These are phyloP conservation scores for Amanita jacksonii DNA, from an alignment of 768 basidiomycete species.

Conservation along the genomic window DNA sequence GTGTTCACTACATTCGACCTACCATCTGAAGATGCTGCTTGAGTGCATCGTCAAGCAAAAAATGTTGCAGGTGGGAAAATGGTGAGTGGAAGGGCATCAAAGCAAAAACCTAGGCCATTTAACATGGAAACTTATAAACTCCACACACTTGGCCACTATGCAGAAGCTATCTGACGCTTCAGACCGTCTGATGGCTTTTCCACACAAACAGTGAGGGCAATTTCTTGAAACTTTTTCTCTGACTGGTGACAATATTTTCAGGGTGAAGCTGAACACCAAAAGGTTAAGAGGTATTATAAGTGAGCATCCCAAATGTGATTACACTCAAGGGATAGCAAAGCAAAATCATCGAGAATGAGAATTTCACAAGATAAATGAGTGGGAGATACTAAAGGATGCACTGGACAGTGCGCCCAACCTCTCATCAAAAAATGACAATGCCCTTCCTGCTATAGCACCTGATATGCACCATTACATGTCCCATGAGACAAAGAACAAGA, in stretches of 20 bases:
- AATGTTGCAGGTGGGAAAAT: neutral
- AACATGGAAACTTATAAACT: constrained; percentile 21
- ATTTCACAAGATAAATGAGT: neutral
- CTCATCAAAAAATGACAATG: neutral
- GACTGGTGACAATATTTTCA: constrained; percentile 10
- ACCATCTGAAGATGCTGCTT: constrained; percentile 16
- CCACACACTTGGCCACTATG: constrained; percentile 21
- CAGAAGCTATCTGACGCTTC: constrained; percentile 11
- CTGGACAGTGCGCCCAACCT: neutral
- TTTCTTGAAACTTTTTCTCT: neutral
- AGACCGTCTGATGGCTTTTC: constrained; percentile 25
- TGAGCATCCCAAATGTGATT: constrained; percentile 21
- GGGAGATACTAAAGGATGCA: neutral
- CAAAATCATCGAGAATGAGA: constrained; percentile 4
- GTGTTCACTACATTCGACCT: constrained; percentile 16
- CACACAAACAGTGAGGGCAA: constrained; percentile 18
- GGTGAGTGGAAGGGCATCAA: constrained; percentile 7
- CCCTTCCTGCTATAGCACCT: neutral
- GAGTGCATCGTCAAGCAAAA: constrained; percentile 12
- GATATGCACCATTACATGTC: constrained; percentile 17
- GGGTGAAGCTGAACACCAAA: constrained; percentile 29
- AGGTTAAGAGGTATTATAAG: constrained; percentile 24
- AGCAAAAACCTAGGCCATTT: constrained; percentile 8
- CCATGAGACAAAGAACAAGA: constrained; percentile 3
- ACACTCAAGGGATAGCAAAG: constrained; percentile 10